These are phyloP conservation scores for Citropsis articulata DNA, from an alignment of 345 rosid species.

Conservation along the genomic window DNA sequence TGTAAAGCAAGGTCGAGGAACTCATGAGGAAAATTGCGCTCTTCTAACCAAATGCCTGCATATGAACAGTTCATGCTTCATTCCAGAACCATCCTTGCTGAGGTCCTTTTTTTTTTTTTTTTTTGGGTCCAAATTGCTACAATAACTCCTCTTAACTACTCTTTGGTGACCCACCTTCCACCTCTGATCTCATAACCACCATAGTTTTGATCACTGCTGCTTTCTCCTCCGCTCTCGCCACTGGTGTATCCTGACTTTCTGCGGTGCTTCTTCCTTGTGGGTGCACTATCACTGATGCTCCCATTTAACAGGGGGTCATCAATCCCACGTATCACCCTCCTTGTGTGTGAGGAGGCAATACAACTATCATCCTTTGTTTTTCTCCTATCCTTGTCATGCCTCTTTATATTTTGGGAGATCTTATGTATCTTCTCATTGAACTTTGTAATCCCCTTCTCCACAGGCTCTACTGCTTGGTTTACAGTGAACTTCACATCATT, in stretches of 20 bases:
- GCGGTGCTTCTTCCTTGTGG: constrained; percentile 65
- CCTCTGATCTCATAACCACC: constrained; percentile 73
- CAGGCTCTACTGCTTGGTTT: constrained; percentile 93
- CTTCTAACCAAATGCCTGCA: not conserved
- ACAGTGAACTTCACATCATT: constrained; percentile 92
- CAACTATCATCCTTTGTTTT: constrained; percentile 87
- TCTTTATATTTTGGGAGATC: constrained; percentile 86
- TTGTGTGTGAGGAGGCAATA: constrained; percentile 48
- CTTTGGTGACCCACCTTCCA: constrained; percentile 80
- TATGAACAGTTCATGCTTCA: not conserved
- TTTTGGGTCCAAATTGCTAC: not conserved
- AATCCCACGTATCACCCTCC: constrained; percentile 82
- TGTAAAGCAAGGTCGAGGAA: constrained; percentile 7
- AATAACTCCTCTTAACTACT: constrained; percentile 25
- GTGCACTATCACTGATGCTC: constrained; percentile 80
- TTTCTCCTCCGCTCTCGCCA: constrained; percentile 95
- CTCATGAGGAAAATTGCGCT: not conserved
- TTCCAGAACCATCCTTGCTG: not conserved
- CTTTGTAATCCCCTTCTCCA: constrained; percentile 90
- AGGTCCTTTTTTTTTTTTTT: no score
- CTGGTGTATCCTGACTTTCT: constrained; percentile 69
- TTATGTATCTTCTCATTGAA: constrained; percentile 85
- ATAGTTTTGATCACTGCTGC: constrained; percentile 85
- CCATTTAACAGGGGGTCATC: constrained; percentile 95
- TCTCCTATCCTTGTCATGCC: constrained; percentile 72